Evolutionary conservation across 768 basidiomycete genomes (phyloP).

Genomic region (Imleria badia): DNA sequence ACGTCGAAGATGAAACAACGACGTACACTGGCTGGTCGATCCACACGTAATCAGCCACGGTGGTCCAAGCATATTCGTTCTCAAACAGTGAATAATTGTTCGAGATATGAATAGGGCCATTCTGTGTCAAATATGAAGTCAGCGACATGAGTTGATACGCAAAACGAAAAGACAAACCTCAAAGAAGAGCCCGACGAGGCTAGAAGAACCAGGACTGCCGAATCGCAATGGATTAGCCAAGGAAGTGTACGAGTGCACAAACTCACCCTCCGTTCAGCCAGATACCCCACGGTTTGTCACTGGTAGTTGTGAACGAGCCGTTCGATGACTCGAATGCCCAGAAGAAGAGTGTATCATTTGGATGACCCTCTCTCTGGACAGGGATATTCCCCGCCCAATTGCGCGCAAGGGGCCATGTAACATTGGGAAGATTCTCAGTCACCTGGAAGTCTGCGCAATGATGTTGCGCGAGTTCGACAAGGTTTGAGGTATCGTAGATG

Average conservation of each 20-base stretch:
- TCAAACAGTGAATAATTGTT: conserved; percentile 46
- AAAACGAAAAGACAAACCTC: conserved; percentile 45
- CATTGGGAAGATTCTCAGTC: conserved; percentile 53
- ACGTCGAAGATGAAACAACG: neutral
- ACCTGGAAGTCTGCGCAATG: conserved; percentile 56
- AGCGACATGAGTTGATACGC: neutral
- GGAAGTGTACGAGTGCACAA: neutral
- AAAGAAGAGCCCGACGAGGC: conserved; percentile 60
- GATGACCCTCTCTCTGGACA: conserved; percentile 57
- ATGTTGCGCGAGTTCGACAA: neutral
- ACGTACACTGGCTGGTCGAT: conserved; percentile 67
- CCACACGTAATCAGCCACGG: conserved; percentile 67
- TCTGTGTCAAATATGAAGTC: conserved; percentile 38
- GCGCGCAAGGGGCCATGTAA: conserved; percentile 53
- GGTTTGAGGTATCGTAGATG: no score
- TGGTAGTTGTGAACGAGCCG: conserved; percentile 52
- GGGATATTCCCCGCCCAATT: conserved; percentile 65
- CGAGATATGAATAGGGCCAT: conserved; percentile 64
- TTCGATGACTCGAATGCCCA: conserved; percentile 56
- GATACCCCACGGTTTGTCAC: conserved; percentile 64
- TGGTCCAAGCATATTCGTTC: conserved; percentile 60
- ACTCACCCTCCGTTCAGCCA: conserved; percentile 73
- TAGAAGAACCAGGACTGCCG: conserved; percentile 65
- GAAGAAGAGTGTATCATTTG: conserved; percentile 68
- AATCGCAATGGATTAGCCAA: neutral